Conservation (phyloP, 208 protist genomes). For the Acanthamoeba culbertsoni region DNA sequence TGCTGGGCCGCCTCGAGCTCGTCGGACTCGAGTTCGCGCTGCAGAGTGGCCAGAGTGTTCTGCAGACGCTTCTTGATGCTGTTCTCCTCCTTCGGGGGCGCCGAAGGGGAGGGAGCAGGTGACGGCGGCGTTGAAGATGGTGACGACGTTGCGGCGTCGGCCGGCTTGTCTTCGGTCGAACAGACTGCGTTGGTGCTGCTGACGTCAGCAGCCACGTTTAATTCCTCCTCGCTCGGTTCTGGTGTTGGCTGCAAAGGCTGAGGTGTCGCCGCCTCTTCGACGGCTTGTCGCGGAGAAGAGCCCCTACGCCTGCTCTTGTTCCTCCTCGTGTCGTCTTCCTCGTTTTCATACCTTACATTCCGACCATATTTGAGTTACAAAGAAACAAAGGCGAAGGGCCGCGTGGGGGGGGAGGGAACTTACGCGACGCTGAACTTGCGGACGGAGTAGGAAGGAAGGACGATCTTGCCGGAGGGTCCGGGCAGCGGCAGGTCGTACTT, state of each 20-base stretch:
- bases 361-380: not conserved
- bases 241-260: too few relatives aligned
- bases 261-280: not conserved
- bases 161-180: too few relatives aligned
- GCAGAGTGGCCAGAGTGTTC: not conserved
- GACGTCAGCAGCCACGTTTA: too few relatives aligned
- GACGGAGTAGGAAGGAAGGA: conserved; percentile 8
- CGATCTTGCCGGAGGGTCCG: not conserved
- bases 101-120: not conserved
- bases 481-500: conserved; percentile 5
- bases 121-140: not conserved
- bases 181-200: too few relatives aligned
- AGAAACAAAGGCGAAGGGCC: not conserved
- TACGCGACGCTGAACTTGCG: not conserved
- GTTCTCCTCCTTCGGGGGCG: conserved; percentile 4
- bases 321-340: not conserved
- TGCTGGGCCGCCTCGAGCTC: not conserved
- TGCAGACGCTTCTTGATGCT: not conserved
- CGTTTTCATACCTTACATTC: not conserved
- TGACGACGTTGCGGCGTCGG: not conserved
- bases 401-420: not conserved
- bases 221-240: too few relatives aligned
- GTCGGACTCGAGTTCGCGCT: conserved; percentile 2
- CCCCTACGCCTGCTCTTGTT: not conserved
- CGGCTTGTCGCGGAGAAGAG: not conserved